Conservation (phyloP, 208 protist genomes). For the Perkinsela sp. region DNA sequence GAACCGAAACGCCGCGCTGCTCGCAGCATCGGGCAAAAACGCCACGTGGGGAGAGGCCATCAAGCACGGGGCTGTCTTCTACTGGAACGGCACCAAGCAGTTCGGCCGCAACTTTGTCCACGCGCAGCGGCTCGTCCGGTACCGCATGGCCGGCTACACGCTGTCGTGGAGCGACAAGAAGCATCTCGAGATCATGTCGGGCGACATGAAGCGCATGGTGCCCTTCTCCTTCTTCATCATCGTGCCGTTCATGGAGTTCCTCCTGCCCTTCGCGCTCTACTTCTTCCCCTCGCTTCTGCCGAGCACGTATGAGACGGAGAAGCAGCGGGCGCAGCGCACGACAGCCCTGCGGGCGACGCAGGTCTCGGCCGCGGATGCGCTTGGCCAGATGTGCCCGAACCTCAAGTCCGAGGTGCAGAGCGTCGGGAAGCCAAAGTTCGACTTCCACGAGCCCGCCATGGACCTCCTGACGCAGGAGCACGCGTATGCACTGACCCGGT, state of each 20-base stretch:
- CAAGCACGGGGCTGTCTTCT: background rate
- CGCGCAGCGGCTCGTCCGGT: background rate
- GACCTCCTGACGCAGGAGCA: background rate
- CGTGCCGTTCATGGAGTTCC: slow-evolving; percentile 78
- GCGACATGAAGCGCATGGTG: slow-evolving; percentile 75
- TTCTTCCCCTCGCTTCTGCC: slow-evolving; percentile 87
- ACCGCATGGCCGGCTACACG: slow-evolving; percentile 5
- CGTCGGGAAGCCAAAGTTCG: background rate
- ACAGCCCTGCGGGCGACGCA: background rate
- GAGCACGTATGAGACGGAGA: slow-evolving; percentile 70
- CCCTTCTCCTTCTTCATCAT: slow-evolving; percentile 87
- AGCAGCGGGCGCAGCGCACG: slow-evolving; percentile 38
- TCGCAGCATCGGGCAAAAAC: too few relatives aligned
- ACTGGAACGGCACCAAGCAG: background rate
- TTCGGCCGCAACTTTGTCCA: background rate
- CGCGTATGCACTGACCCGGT: background rate
- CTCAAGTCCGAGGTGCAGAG: background rate
- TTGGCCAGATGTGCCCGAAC: background rate
- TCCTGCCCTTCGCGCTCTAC: slow-evolving; percentile 73
- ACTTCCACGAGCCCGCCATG: background rate
- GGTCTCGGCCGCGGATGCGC: background rate
- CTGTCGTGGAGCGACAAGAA: slow-evolving; percentile 17
- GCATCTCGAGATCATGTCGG: slow-evolving; percentile 59
- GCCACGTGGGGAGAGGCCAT: too few relatives aligned
- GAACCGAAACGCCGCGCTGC: too few relatives aligned